Base-by-base conservation (phyloP, 1,284 basidiomycete genomes). In the Irpex sp. region DNA sequence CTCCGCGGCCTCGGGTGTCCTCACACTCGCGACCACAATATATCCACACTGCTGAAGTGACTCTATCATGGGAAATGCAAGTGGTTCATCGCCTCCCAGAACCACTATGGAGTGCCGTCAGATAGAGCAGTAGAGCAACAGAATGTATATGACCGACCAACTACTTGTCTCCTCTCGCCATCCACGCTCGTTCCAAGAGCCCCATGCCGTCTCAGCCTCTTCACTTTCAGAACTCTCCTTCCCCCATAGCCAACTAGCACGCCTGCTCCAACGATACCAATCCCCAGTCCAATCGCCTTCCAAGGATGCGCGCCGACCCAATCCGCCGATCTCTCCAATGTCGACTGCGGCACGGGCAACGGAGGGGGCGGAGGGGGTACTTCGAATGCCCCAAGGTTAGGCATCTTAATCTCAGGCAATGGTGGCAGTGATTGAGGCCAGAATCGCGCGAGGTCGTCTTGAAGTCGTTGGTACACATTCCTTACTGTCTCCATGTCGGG, bases 1-100 rank as follows among this genome's bases (percentile, higher is more conserved):
- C 19, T 84, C 80, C 36, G 85, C 85, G 6, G 84, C 83, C 60
- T 88, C 87, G 1, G 86, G 82, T 13, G 82, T 83, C 2, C 86
- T 78, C 13, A 93, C 91, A 65, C 88, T 93, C 5, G 87, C 81
- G 67, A 95, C 87, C 49, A 95, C 86, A 68, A 93, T 88, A 70
- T 89, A 94, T 0, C 91, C 91, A 67, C 87, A 85, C 70, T 81
- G 81, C 75, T 93, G 89, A 49, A 95, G 79, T 65, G 89, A 86
- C 58, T 83, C 72, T 60, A 93, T 86, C 57, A 94, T 75, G 13
- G 92, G 86, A 17, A 85, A 78, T 9, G 85, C 91, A 57, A 89
- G 79, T 0, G 87, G 84, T 36, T 82, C 80, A 70, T 94, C 92
- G 17, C 87, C 92, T 49, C 93, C 93, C 56, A 94, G 81, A 21